Evolutionary conservation across 345 rosid species (phyloP).

Genomic region (Syzygium grande): DNA sequence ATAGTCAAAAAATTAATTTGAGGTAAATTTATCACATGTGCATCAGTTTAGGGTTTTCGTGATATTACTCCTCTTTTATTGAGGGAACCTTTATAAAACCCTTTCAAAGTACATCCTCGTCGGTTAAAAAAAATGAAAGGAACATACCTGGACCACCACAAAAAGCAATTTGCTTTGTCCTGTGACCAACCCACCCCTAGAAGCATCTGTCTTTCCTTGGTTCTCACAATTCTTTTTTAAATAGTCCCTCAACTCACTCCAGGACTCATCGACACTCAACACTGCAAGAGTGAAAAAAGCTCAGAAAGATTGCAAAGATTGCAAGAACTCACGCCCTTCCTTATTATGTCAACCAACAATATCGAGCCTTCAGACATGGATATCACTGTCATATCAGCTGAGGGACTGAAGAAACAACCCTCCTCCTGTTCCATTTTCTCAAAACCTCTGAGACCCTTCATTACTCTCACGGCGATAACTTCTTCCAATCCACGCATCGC

Average conservation of each 20-base stretch:
- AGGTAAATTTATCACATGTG: too few species aligned
- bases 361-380: slow-evolving; percentile 11
- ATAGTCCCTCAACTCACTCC: background rate
- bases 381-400: slow-evolving; percentile 32
- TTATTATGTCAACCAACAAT: background rate
- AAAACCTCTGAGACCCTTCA: slow-evolving; percentile 20
- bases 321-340: background rate
- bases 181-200: background rate
- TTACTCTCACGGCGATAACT: slow-evolving; percentile 13
- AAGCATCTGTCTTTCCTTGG: background rate
- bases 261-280: background rate
- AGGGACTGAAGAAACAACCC: slow-evolving; percentile 19
- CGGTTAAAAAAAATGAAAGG: too few species aligned
- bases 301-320: background rate
- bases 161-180: background rate
- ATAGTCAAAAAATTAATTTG: too few species aligned
- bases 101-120: too few species aligned
- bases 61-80: too few species aligned
- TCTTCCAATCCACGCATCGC: background rate
- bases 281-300: background rate
- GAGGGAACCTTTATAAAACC: too few species aligned
- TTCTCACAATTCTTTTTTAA: background rate
- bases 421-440: slow-evolving; percentile 12
- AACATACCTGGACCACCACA: too few species aligned
- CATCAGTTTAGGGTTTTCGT: too few species aligned